Conservation (phyloP, 345 rosid genomes). For the Pistacia vera region DNA sequence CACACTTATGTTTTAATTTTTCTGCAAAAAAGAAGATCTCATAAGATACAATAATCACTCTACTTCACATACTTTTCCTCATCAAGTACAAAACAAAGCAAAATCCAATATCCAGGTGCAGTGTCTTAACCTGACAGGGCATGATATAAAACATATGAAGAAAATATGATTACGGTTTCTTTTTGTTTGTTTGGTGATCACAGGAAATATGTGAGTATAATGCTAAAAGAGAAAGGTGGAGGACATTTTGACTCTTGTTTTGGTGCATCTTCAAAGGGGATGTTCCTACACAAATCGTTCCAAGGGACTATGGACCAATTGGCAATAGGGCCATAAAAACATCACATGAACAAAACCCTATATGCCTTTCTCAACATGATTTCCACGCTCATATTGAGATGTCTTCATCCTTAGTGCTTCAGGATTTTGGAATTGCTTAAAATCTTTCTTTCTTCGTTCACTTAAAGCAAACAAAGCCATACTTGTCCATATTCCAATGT, state of each 20-base stretch:
- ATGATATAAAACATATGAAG: not conserved
- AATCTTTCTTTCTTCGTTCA: constrained; percentile 5
- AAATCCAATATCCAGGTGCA: not conserved
- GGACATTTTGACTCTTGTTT: constrained; percentile 17
- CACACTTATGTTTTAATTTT: constrained; percentile 1
- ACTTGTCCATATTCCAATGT: constrained; percentile 23
- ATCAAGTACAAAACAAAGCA: not conserved
- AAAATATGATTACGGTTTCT: not conserved
- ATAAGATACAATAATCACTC: constrained; percentile 12
- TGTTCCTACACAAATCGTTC: not conserved
- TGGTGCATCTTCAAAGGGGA: constrained; percentile 7
- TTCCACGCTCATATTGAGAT: not conserved
- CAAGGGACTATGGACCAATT: not conserved
- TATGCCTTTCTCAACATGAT: not conserved
- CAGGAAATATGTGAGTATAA: not conserved
- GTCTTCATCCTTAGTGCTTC: no score
- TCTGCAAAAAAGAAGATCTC: constrained; percentile 6
- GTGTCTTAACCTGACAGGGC: constrained; percentile 24
- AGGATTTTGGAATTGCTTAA: not conserved
- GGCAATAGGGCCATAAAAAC: not conserved
- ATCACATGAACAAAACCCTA: not conserved
- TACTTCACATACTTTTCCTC: not conserved
- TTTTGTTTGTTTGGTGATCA: constrained; percentile 9
- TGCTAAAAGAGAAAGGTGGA: not conserved
- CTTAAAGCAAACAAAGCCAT: constrained; percentile 11